phyloP scores from a whole-genome alignment of 2,329 filamentous ascomycete species.

The Trichoderma harzianum region DNA sequence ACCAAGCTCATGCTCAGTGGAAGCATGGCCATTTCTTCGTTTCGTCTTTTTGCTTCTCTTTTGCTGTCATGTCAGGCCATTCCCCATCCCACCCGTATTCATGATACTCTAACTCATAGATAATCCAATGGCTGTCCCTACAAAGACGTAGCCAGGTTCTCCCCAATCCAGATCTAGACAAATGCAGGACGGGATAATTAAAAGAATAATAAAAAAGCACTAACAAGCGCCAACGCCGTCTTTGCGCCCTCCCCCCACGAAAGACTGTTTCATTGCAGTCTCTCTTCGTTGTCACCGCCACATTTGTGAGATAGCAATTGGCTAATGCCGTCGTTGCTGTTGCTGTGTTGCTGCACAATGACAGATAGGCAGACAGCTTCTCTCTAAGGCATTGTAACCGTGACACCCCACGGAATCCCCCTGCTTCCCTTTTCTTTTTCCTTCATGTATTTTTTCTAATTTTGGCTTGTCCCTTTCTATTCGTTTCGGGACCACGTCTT shows the following conservation, averaged over 20 bases:
- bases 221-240: conserved; percentile 3
- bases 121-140: neutral
- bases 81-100: conserved; percentile 18
- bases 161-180: neutral
- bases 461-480: conserved; percentile 21
- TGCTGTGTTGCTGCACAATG: neutral
- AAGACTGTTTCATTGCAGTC: neutral
- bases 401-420: neutral
- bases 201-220: neutral
- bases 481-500: conserved; percentile 63
- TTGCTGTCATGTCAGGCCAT: conserved; percentile 23
- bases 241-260: neutral
- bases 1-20: conserved; percentile 36
- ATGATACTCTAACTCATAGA: conserved; percentile 3
- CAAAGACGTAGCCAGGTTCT: neutral
- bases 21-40: conserved; percentile 17
- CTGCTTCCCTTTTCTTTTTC: conserved; percentile 13
- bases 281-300: conserved; percentile 9
- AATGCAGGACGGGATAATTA: neutral
- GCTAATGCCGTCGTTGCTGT: neutral
- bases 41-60: neutral
- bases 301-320: neutral
- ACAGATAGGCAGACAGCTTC: neutral
- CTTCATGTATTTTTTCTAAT: conserved; percentile 6
- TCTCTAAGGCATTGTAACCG: neutral